These are phyloP conservation scores for Fusarium abutilonis DNA, from an alignment of 2,329 filamentous ascomycete species.

Conservation along the genomic window DNA sequence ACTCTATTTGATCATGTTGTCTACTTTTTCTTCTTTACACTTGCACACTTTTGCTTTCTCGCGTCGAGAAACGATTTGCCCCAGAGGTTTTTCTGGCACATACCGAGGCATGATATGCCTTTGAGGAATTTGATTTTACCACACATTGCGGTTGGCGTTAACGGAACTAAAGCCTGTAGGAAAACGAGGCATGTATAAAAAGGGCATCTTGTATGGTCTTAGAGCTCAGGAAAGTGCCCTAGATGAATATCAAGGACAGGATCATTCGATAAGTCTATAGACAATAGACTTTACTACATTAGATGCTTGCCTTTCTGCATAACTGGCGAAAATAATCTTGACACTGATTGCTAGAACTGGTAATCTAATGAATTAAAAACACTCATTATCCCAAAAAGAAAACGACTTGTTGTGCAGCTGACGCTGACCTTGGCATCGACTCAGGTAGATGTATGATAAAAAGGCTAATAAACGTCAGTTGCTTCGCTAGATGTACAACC, in stretches of 20 bases:
- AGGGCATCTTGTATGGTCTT: not conserved
- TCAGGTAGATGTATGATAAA: no score
- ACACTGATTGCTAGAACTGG: no score
- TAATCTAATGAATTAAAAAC: no score
- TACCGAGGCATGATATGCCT: not conserved
- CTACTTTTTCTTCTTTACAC: not conserved
- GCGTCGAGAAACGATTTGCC: not conserved
- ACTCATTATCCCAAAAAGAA: no score
- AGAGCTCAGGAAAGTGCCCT: slow-evolving; percentile 6
- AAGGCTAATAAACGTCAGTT: no score
- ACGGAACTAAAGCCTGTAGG: not conserved
- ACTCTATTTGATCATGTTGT: slow-evolving; percentile 2
- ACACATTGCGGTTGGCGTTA: not conserved
- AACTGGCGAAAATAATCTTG: no score
- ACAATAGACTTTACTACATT: not conserved
- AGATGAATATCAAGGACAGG: slow-evolving; percentile 3
- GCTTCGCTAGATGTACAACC: no score
- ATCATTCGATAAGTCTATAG: not conserved
- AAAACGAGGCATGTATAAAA: slow-evolving; percentile 2
- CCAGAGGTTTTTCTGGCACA: no score
- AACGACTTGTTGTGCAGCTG: no score
- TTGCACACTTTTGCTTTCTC: not conserved
- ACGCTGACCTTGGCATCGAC: no score
- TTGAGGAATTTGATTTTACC: not conserved
- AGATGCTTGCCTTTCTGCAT: not conserved